Evolutionary conservation across 441 rosid species (phyloP), one percentile per base, ranked within the genome.

Genomic region (Dalechampia spathulata): DNA sequence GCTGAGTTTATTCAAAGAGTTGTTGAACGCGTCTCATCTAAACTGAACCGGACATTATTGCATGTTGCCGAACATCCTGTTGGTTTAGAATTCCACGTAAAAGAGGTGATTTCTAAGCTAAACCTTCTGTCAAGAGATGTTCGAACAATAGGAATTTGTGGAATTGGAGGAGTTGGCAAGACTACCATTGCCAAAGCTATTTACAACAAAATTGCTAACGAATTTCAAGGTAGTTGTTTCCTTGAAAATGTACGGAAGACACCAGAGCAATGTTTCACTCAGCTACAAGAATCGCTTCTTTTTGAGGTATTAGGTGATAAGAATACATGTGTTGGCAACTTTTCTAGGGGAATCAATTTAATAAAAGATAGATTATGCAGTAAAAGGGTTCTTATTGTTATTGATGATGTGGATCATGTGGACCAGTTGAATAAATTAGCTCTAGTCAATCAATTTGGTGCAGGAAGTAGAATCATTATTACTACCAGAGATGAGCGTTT

Each of bases 111-210:
- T 9, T 1, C 10, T 7, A 27, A 52, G 70, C 9, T 72, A 40
- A 39, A 40, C 36, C 23, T 16, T 21, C 57, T 34, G 10, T 30
- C 41, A 20, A 49, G 36, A 54, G 65, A 61, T 47, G 65, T 60
- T 26, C 19, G 38, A 5, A 60, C 32, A 34, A 57, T 49, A 5
- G 71, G 71, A 17, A 19, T 66, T 19, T 41, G 40, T 5, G 65
- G 70, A 41, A 47, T 12, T 7, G 70, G 65, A 8, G 58, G 71
- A 48, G 42, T 66, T 39, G 68, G 68, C 23, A 64, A 64, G 54
- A 64, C 68, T 1, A 57, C 68, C 21, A 45, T 57, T 45, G 57
- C 71, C 16, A 66, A 49, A 49, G 62, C 47, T 45, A 23, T 54
- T 30, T 60, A 53, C 41, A 60, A 48, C 52, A 30, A 36, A 46